phyloP scores from a whole-genome alignment of 768 basidiomycete genomes.

The Lentinula boryana region DNA sequence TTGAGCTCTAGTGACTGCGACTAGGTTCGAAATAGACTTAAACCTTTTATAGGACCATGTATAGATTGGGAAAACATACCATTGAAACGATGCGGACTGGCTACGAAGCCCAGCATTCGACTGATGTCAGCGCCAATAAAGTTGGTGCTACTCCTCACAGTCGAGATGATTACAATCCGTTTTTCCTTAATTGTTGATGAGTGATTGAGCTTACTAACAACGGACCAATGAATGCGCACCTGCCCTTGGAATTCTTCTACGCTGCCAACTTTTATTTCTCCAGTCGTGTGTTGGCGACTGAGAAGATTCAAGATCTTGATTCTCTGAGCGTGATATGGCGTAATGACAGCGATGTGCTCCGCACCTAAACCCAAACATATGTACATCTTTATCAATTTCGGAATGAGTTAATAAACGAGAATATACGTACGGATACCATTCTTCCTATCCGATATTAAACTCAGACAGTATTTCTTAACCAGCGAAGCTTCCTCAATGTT shows the following conservation, averaged over 20 bases:
- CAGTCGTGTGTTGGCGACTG: constrained; percentile 20
- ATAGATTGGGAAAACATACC: constrained; percentile 14
- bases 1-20: constrained; percentile 58
- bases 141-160: constrained; percentile 48
- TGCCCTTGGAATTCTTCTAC: constrained; percentile 72
- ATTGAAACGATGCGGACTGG: constrained; percentile 41
- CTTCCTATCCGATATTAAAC: constrained; percentile 12
- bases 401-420: background rate
- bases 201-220: background rate
- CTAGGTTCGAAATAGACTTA: constrained; percentile 13
- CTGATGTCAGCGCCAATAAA: constrained; percentile 44
- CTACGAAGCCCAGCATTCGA: constrained; percentile 55
- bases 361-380: too few relatives aligned
- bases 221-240: constrained; percentile 21
- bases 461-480: constrained; percentile 39
- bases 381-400: too few relatives aligned
- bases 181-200: constrained; percentile 36
- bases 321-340: constrained; percentile 62
- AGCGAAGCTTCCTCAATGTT: constrained; percentile 54
- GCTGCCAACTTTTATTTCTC: constrained; percentile 52
- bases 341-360: constrained; percentile 59
- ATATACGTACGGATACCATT: constrained; percentile 18
- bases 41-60: background rate
- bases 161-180: constrained; percentile 51
- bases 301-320: constrained; percentile 42